Base-by-base conservation (phyloP, 768 basidiomycete genomes). In the Lanmaoa pseudosensibilis region DNA sequence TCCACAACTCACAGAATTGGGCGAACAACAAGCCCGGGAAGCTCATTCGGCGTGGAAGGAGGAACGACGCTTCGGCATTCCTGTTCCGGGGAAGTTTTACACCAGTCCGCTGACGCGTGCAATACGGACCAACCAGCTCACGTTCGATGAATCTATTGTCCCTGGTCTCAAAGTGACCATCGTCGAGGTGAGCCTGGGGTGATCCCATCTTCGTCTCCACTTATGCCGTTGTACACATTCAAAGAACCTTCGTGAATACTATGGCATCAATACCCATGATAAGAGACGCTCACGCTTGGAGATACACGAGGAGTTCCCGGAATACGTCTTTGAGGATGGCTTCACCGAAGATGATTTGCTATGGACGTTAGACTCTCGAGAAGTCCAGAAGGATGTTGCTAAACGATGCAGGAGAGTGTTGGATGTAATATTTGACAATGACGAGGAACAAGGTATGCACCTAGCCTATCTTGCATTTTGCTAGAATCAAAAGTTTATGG, bases 181-280 rank as follows among this genome's bases (percentile, higher is more conserved):
- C 30, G 57, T 84, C 8, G 87, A 88, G 78, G 86, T 84, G 30
- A 49, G 32, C 21, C 7, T 6, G 27, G 2, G 41, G 8, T 34
- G 4, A 18, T 19, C 19, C 33, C 25, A 27, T 27, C 32, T 27
- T 32, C 32, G 16, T 12, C 19, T n/a, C 21, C n/a, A 34, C 41
- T 43, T 27, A 21, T 50, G 46, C 4, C 16, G n/a, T 27, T 21
- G 34, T 21, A 21, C 27, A 16, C 32, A 12, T 19, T 32, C 44
- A 21, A 18, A 89, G 87, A 78, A 86, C 57, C 78, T 82, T 44
- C 80, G 86, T 39, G 88, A 88, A 69, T 76, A 27, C 9, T 2
- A 78, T 51, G 87, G 87, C 0, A 74, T 79, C 5, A 86, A 86
- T 61, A 87, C 86, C 1, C 89, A 85, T 61, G 88, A 90, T 67